Evolutionary conservation across 176 grass and related monocot genomes (phyloP).

Genomic region (Lolium perenne): DNA sequence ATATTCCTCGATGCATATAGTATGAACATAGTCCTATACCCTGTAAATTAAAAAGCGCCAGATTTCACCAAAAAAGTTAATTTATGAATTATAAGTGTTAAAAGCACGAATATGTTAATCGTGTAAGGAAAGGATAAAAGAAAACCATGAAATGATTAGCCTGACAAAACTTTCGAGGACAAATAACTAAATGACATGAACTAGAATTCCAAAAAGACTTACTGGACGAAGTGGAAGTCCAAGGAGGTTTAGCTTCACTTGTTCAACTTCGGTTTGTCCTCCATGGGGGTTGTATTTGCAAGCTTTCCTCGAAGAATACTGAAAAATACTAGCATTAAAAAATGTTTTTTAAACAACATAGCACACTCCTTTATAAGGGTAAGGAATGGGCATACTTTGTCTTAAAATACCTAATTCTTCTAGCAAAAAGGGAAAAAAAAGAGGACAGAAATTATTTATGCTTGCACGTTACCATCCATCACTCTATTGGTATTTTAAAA

Average conservation of each 20-base stretch:
- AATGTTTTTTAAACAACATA: not conserved
- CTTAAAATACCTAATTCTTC: not conserved
- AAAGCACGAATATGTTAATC: not conserved
- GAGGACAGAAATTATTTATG: not conserved
- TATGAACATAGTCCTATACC: slow-evolving; percentile 9
- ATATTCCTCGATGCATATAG: slow-evolving; percentile 27
- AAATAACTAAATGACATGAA: not conserved
- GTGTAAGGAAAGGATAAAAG: not conserved
- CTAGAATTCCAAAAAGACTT: not conserved
- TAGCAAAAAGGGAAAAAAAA: not conserved
- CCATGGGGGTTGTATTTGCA: not conserved
- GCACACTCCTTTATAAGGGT: not conserved
- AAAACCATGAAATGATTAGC: not conserved
- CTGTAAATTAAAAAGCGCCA: not conserved
- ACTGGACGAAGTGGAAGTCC: slow-evolving; percentile 17
- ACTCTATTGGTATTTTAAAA: not conserved
- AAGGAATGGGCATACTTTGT: not conserved
- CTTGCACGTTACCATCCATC: not conserved
- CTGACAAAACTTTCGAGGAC: not conserved
- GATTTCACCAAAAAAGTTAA: not conserved
- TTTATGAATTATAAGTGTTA: not conserved
- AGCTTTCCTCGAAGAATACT: not conserved
- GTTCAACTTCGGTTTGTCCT: not conserved
- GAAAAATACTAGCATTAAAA: not conserved
- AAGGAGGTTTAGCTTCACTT: not conserved